Evolutionary conservation across 2,329 filamentous ascomycete species (phyloP).

Genomic region (Alternaria sp.): DNA sequence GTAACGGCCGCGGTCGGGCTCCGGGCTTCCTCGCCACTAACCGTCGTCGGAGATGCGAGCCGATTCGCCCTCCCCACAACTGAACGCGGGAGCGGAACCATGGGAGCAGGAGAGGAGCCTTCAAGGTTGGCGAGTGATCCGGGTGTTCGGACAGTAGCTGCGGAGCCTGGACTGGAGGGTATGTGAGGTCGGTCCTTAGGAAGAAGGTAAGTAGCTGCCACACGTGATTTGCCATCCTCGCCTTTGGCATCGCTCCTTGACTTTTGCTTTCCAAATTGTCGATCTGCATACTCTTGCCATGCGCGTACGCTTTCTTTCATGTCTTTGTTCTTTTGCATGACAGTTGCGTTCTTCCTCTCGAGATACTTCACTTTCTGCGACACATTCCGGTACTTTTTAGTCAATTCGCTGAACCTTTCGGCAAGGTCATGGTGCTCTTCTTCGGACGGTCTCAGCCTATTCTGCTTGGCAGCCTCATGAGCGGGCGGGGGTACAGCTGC

Average conservation of each 20-base stretch:
- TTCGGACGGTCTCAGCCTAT: conserved; percentile 15
- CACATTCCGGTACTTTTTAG: conserved; percentile 41
- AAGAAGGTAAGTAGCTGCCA: conserved; percentile 13
- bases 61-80: not conserved
- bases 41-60: not conserved
- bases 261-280: conserved; percentile 37
- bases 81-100: conserved; percentile 12
- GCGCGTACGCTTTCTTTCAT: conserved; percentile 53
- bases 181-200: conserved; percentile 25
- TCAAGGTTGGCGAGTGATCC: conserved; percentile 20
- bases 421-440: conserved; percentile 41
- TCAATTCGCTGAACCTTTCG: conserved; percentile 46
- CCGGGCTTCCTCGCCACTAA: not conserved
- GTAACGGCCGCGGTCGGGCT: conserved; percentile 14
- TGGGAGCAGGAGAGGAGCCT: conserved; percentile 32
- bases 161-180: conserved; percentile 36
- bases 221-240: conserved; percentile 18
- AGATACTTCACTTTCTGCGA: conserved; percentile 43
- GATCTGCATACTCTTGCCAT: conserved; percentile 51
- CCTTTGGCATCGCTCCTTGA: conserved; percentile 25
- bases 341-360: conserved; percentile 45
- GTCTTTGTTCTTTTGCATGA: conserved; percentile 49
- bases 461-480: conserved; percentile 4
- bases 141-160: conserved; percentile 29
- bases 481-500: conserved; percentile 8